Base-by-base conservation (phyloP, 768 basidiomycete species). In the Lactarius vividus region DNA sequence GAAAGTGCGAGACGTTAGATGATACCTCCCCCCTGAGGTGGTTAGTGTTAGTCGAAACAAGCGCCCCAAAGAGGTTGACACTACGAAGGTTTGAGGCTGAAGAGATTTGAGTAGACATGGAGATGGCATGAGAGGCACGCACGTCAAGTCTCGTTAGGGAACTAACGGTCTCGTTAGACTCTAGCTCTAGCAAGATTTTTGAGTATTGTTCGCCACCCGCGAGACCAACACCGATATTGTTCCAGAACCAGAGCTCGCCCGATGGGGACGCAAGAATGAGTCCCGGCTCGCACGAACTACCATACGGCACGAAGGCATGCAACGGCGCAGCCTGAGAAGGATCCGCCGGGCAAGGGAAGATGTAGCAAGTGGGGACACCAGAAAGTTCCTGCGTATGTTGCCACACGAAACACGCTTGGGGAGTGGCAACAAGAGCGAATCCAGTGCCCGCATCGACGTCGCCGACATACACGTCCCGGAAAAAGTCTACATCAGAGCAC, bases 231-330 rank as follows among this genome's bases (percentile, higher is more conserved):
- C 88, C 88, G 52, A 96, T 88, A 66, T 87, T 89, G 63, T 94
- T 88, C 95, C 95, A 98, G 74, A 92, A 91, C 42, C 91, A 85
- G 62, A 93, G 77, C 68, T 86, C 80, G 4, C 95, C 95, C 0
- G 82, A 77, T 7, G 83, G 77, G 9, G 89, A 89, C 58, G 92
- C 77, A 59, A 96, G 83, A 52, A 97, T 85, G 44, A 96, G 84
- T 29, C 94, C 94, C 3, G 95, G 95, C 77, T 98, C 95, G 49
- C 91, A 85, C 15, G 84, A 81, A 4, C 81, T 67, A 15, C 83
- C 83, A 71, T 84, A 84, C 18, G 91, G 89, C 26, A 92, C 84
- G 18, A 94, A 83, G 2, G 77, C 79, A 52, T 82, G 76, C 54
- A 79, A 73, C 5, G 82, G 81, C 10, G 80, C 69, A 73, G n/a